Base-by-base conservation (phyloP, 2,329 filamentous ascomycete species). In the Blumeriella jaapii region DNA sequence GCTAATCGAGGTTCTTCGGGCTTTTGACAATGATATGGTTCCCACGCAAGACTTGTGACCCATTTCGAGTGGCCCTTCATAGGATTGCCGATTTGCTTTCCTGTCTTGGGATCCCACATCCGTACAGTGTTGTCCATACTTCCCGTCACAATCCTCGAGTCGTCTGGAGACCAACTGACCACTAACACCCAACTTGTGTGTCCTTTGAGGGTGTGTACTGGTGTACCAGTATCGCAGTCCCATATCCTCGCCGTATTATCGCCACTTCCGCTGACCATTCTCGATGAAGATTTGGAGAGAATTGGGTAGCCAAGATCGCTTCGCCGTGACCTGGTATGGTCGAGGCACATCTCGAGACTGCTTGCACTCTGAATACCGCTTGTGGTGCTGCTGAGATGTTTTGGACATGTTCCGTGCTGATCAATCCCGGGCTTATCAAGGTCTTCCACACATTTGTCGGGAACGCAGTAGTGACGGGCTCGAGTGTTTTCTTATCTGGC, bases 181-280 rank as follows among this genome's bases (percentile, higher is more conserved):
- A 78, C 83, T 37, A 96, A 61, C 3, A 96, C 86, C 87, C 87
- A 95, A 41, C 81, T 81, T 2, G 79, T 78, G 58, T 96, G 91
- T 0, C 86, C 86, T 50, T 84, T 81, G 31, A 96, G 62, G 0
- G 86, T 96, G 58, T 82, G 74, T 42, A 84, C 72, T 0, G 87
- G 86, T 8, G 86, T 95, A 30, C 87, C 87, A 0, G 86, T 95
- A 52, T 95, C 84, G 31, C 85, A 87, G 53, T 98, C 87, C 85
- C 85, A 95, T 62, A 96, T 79, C 38, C 89, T 68, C 0, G 87
- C 89, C 1, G 87, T 95, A 48, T 81, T 81, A 54, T 98, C 91
- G 29, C 91, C 91, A 42, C 81, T 85, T 0, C 89, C 91, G 1
- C 84, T 94, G 0, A 86, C 87, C 58, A 95, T 70, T 39, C 78